These are phyloP conservation scores for Plasmopara halstedii DNA, from an alignment of 352 stramenopile species.

Conservation along the genomic window DNA sequence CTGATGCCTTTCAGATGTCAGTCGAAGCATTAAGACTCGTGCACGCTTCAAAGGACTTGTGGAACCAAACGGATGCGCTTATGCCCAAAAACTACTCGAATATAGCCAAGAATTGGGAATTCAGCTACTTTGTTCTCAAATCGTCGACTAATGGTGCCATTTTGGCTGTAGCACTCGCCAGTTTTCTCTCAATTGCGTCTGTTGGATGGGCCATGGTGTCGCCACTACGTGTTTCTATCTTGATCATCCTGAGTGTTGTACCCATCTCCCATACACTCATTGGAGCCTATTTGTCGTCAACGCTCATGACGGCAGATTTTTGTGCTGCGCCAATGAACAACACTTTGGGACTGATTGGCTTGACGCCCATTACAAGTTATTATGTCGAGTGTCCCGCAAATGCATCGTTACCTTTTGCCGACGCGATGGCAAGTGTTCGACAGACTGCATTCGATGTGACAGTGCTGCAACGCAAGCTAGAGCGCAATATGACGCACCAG, in stretches of 20 bases:
- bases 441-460: conserved; percentile 25
- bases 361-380: conserved; percentile 42
- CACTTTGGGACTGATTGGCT: conserved; percentile 47
- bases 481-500: conserved; percentile 41
- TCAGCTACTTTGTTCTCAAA: conserved; percentile 78
- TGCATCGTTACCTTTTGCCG: conserved; percentile 36
- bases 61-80: conserved; percentile 39
- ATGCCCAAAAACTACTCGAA: conserved; percentile 53
- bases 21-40: conserved; percentile 51
- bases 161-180: conserved; percentile 55
- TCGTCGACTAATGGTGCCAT: conserved; percentile 77
- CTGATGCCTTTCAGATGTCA: conserved; percentile 53
- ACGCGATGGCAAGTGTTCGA: conserved; percentile 22
- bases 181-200: conserved; percentile 71
- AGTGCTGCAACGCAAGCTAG: conserved; percentile 38
- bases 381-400: conserved; percentile 61
- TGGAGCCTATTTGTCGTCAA: conserved; percentile 68
- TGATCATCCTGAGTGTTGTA: conserved; percentile 67
- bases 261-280: conserved; percentile 76
- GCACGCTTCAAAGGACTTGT: conserved; percentile 45
- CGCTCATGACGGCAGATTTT: conserved; percentile 77
- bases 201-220: conserved; percentile 78
- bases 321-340: conserved; percentile 63
- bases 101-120: conserved; percentile 50
- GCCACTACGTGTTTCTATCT: conserved; percentile 62